Base-by-base conservation (phyloP, 176 grass and related monocot genomes). In the Dendrocalamus sinicus region DNA sequence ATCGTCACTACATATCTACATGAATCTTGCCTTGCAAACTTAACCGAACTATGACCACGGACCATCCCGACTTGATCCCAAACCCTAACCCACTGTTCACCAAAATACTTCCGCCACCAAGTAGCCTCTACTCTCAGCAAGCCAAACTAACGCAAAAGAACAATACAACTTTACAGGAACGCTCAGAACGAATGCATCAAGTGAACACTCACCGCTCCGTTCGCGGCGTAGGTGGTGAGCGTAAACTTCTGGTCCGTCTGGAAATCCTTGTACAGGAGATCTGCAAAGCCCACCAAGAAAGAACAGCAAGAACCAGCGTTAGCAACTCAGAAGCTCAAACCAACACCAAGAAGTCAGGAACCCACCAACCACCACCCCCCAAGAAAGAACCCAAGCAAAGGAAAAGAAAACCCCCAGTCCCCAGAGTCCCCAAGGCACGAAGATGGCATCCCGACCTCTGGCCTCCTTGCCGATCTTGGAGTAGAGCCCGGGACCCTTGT, bases 241-340 rank as follows among this genome's bases (percentile, higher is more conserved):
- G 90, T 88, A 60, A 94, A 92, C 79, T 90, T 94, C 67, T 88
- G 88, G 77, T 86, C 88, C 40, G 90, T 92, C 17, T 81, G 85
- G 70, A 81, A 94, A 77, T 92, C 93, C 88, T 62, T 94, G 65
- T 90, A 92, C 40, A 94, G 70, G 86, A 94, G 88, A 92, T 94
- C 88, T 92, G 66, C 77, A 41, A 76, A 73, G 22, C 3, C 60
- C 44, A 41, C 17, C 5, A 53, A 17, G 17, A 66, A 75, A 79
- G 11, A 72, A 32, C 30, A 44, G 60, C 15, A 41, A 2, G 24
- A 60, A 22, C 9, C 10, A 75, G 69, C 6, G 30, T 84, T 40
- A 91, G 74, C 84, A 74, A 78, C 7, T 51, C 7, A 10, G 17
- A 67, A 30, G 61, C 61, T 68, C 39, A 67, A 57, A 75, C n/a